Conservation (phyloP, 495 filamentous ascomycete genomes). For the Letharia columbiana region DNA sequence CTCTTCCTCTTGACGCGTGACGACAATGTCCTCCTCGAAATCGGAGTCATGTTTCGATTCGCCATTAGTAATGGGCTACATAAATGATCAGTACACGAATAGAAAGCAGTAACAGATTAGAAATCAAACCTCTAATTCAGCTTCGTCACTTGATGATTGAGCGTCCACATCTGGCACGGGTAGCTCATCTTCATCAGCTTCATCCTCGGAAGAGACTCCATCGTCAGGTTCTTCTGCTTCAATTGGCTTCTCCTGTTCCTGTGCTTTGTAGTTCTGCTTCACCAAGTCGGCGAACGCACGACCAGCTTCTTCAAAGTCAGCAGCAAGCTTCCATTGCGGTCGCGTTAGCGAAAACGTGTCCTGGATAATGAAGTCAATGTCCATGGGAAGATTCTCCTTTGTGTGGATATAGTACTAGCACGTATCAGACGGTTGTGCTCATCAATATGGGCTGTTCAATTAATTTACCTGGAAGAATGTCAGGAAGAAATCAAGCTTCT, state of each 20-base stretch:
- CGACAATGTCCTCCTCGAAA: slow-evolving; percentile 77
- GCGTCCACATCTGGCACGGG: slow-evolving; percentile 47
- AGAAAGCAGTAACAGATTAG: background rate
- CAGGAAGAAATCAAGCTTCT: slow-evolving; percentile 97
- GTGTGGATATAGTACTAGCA: slow-evolving; percentile 83
- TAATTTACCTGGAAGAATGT: slow-evolving; percentile 72
- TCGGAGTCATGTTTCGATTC: slow-evolving; percentile 41
- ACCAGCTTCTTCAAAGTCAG: slow-evolving; percentile 72
- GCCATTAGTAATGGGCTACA: slow-evolving; percentile 21
- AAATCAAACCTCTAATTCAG: slow-evolving; percentile 35
- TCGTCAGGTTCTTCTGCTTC: slow-evolving; percentile 65
- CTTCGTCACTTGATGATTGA: slow-evolving; percentile 51
- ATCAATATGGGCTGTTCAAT: background rate
- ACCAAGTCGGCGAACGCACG: slow-evolving; percentile 80
- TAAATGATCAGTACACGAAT: slow-evolving; percentile 2
- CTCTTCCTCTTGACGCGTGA: slow-evolving; percentile 81
- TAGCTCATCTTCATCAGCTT: slow-evolving; percentile 49
- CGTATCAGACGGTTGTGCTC: slow-evolving; percentile 21
- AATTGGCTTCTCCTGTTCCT: slow-evolving; percentile 53
- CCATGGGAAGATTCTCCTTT: slow-evolving; percentile 93
- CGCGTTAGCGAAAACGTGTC: slow-evolving; percentile 77
- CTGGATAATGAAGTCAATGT: slow-evolving; percentile 93
- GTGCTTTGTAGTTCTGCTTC: slow-evolving; percentile 75
- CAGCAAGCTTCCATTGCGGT: slow-evolving; percentile 84
- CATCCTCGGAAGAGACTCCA: slow-evolving; percentile 56